A percentile compares a stretch with the other conserved stretches of the same genome.
Conservation (phyloP, 306 rosid species). For the Cercis canadensis region DNA sequence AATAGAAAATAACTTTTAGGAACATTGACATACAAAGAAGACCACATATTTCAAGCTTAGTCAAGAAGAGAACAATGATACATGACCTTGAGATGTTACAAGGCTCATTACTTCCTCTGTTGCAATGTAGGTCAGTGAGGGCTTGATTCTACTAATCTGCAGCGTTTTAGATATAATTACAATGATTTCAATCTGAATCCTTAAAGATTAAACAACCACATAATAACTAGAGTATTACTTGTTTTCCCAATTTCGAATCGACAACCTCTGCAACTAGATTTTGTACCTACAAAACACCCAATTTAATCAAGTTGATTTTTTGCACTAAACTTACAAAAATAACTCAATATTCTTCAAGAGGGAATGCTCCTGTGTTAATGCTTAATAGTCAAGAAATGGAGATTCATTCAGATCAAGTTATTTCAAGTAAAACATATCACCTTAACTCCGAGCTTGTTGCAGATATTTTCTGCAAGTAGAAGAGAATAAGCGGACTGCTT, state of each 20-base stretch:
- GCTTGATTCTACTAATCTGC: constrained; percentile 84
- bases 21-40: constrained; percentile 11
- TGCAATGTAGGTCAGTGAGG: constrained; percentile 82
- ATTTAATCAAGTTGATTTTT: constrained; percentile 29
- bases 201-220: constrained; percentile 30
- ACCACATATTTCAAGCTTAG: constrained; percentile 25
- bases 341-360: constrained; percentile 24
- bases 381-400: background rate
- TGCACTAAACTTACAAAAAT: constrained; percentile 4
- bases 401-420: background rate
- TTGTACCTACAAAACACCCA: constrained; percentile 69
- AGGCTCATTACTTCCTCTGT: constrained; percentile 98
- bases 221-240: constrained; percentile 56
- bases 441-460: constrained; percentile 80
- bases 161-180: constrained; percentile 25
- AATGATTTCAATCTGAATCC: constrained; percentile 20
- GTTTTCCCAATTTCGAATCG: constrained; percentile 91
- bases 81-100: constrained; percentile 95
- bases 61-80: constrained; percentile 28
- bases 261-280: constrained; percentile 92
- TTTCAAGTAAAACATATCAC: constrained; percentile 41
- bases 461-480: constrained; percentile 88
- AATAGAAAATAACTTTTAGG: constrained; percentile 15
- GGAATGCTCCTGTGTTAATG: background rate
- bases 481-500: constrained; percentile 86